These are phyloP conservation scores for Phytopythium kandeliae DNA, from an alignment of 352 stramenopile species.

Conservation along the genomic window DNA sequence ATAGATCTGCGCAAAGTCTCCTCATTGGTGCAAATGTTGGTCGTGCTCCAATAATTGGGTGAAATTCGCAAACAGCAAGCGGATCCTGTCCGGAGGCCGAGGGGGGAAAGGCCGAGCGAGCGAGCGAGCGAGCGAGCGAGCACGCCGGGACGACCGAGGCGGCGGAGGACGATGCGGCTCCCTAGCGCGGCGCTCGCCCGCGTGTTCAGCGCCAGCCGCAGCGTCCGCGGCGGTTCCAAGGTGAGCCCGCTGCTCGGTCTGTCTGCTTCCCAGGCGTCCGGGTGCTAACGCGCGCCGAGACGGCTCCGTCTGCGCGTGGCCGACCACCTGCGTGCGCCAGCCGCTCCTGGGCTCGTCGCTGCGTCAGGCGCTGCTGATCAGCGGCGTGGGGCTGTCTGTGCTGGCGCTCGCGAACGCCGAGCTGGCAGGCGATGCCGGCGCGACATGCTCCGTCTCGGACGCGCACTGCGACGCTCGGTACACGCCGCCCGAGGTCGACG, in stretches of 20 bases:
- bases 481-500: conserved; percentile 30
- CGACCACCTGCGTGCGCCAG: no score
- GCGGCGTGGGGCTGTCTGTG: conserved; percentile 41
- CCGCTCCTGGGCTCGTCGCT: conserved; percentile 21
- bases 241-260: no score
- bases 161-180: background rate
- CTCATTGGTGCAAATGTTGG: no score
- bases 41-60: no score
- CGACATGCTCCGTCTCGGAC: conserved; percentile 12
- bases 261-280: no score
- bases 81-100: no score
- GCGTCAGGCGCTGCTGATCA: conserved; percentile 43
- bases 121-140: background rate
- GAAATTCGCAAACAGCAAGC: background rate
- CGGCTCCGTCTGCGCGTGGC: background rate
- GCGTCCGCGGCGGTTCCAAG: conserved; percentile 3
- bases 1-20: no score
- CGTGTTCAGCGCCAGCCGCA: background rate
- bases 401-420: conserved; percentile 32
- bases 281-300: background rate
- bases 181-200: conserved; percentile 3
- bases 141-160: no score
- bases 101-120: conserved; percentile 1
- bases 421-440: conserved; percentile 7
- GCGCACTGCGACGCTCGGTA: conserved; percentile 56